Base-by-base conservation (phyloP, 805 yeast genomes). In the Kazachstania viticola region DNA sequence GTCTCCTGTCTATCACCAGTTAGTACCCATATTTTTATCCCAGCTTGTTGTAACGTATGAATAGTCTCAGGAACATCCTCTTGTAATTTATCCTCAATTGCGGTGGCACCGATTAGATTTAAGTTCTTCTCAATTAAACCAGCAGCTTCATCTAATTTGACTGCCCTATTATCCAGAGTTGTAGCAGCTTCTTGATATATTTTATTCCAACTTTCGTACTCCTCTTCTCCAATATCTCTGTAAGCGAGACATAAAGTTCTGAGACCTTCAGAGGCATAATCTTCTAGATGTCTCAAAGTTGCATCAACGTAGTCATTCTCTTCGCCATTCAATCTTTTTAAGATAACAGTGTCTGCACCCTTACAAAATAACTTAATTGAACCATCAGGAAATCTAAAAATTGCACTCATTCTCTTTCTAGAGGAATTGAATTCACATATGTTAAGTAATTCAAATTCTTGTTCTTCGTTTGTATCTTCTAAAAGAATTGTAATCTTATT, bases 1-100 rank as follows among this genome's bases (percentile, higher is more conserved):
- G 99, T 91, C 56, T 91, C 99, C 55, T 93, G 99, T 56, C 95
- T 72, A 53, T 91, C 99, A 46, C 99, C 99, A 2, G 99, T 91
- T 31, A 91, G 64, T 16, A 91, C 96, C 99, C 99, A 91, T 13
- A 91, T 73, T 54, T 85, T 88, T 42, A 93, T 87, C 12, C 97
- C 97, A 0, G 99, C 99, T 35, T 80, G 84, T 54, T 93, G 98
- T 34, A 91, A 67, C 5, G 94, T 81, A 42, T 83, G 91, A 38
- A 91, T 93, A 1, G 98, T 85, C 43, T 91, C 98, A 2, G 99
- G 97, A 14, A 91, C 99, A 25, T 96, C 98, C 36, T 88, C 97
- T 61, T 91, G 99, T 29, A 91, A 64, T 51, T 91, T 88, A 55
- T 91, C 99, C 55, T 91, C 99, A 51, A 91, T 91, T 1, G 98